Conservation (phyloP, 176 grass and related monocot genomes). For the Phyllostachys edulis region DNA sequence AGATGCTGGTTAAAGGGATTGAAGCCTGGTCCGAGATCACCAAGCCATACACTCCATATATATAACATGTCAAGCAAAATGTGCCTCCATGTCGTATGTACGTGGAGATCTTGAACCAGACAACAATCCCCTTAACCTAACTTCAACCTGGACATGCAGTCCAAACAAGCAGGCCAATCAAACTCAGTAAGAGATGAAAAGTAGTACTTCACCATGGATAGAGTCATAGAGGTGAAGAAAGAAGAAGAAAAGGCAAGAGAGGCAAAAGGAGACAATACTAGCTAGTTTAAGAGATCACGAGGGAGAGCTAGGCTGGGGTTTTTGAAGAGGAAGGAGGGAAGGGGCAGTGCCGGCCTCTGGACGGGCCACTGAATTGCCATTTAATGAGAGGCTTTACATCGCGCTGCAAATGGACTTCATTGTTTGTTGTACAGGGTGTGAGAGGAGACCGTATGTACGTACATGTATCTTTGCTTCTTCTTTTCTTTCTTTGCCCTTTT, state of each 20-base stretch:
- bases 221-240: background rate
- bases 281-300: background rate
- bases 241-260: background rate
- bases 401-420: constrained; percentile 36
- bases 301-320: constrained; percentile 1
- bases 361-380: constrained; percentile 50
- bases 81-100: background rate
- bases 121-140: constrained; percentile 45
- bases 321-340: constrained; percentile 22
- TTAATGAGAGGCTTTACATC: constrained; percentile 35
- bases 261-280: background rate
- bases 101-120: constrained; percentile 41
- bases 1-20: constrained; percentile 43
- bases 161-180: background rate
- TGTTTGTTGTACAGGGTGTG: constrained; percentile 27
- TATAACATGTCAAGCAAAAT: background rate
- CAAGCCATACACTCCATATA: background rate
- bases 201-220: constrained; percentile 6
- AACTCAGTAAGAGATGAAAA: background rate
- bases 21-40: constrained; percentile 49
- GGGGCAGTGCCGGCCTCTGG: constrained; percentile 17
- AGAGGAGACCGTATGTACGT: background rate
- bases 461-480: background rate
- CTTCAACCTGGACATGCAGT: constrained; percentile 19
- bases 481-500: background rate